Conservation (phyloP, 768 basidiomycete species). For the Lactarius indigo region DNA sequence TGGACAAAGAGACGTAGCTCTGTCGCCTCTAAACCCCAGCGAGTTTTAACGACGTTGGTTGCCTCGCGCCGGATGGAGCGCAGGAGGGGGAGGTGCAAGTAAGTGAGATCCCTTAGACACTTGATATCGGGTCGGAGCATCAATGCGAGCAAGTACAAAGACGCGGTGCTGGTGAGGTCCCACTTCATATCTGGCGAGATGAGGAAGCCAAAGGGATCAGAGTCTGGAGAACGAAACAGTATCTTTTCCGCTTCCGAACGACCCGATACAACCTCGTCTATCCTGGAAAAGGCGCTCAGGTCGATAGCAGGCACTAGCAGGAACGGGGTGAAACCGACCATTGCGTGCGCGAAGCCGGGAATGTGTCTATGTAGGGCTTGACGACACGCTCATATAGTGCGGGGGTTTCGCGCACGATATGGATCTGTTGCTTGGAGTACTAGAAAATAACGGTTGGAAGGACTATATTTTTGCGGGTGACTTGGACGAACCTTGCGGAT, state of each 20-base stretch:
- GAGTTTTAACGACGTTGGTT: slow-evolving; percentile 46
- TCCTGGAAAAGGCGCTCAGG: slow-evolving; percentile 48
- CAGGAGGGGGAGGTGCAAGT: slow-evolving; percentile 62
- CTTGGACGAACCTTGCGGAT: slow-evolving; percentile 58
- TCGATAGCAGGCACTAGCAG: not conserved
- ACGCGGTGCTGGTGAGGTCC: slow-evolving; percentile 71
- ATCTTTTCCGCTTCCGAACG: slow-evolving; percentile 71
- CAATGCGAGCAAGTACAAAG: slow-evolving; percentile 85
- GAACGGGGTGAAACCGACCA: slow-evolving; percentile 50
- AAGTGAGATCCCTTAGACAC: slow-evolving; percentile 73
- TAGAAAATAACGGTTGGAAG: slow-evolving; percentile 31
- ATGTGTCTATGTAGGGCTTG: slow-evolving; percentile 70
- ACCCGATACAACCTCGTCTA: slow-evolving; percentile 78
- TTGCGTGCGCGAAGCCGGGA: slow-evolving; percentile 73
- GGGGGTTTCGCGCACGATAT: slow-evolving; percentile 83
- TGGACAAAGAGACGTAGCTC: slow-evolving; percentile 81
- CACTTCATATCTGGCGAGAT: slow-evolving; percentile 97
- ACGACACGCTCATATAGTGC: slow-evolving; percentile 68
- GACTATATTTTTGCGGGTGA: not conserved
- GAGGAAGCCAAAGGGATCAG: slow-evolving; percentile 55
- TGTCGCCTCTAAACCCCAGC: slow-evolving; percentile 63
- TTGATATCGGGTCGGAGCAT: slow-evolving; percentile 56
- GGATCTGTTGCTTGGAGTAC: slow-evolving; percentile 71
- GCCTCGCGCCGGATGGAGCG: slow-evolving; percentile 59
- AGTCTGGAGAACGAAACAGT: slow-evolving; percentile 50